Evolutionary conservation across 2,329 filamentous ascomycete species (phyloP).

Genomic region (Keithomyces neogunnii): DNA sequence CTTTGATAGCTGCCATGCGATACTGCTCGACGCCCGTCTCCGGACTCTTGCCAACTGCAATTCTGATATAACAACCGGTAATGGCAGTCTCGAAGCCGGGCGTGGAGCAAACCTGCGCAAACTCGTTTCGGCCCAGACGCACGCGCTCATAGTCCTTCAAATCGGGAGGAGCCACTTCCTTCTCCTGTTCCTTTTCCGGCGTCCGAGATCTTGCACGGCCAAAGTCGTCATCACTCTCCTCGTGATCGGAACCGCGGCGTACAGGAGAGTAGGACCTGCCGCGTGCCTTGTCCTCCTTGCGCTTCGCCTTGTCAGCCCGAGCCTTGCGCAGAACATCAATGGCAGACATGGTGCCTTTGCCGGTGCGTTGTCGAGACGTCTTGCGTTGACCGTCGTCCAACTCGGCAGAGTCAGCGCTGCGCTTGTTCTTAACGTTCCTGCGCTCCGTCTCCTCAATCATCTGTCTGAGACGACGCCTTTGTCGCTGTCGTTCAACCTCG

Average conservation of each 20-base stretch:
- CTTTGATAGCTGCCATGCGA: slow-evolving; percentile 80
- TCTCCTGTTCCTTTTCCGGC: slow-evolving; percentile 56
- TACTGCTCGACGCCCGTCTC: slow-evolving; percentile 70
- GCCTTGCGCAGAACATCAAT: slow-evolving; percentile 63
- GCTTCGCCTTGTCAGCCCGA: slow-evolving; percentile 50
- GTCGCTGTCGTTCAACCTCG: slow-evolving; percentile 71
- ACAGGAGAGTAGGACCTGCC: slow-evolving; percentile 44
- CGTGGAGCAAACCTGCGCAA: slow-evolving; percentile 87
- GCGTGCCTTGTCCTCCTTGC: slow-evolving; percentile 46
- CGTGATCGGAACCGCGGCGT: slow-evolving; percentile 33
- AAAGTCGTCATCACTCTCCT: slow-evolving; percentile 75
- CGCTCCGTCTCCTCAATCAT: slow-evolving; percentile 62
- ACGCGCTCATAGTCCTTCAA: slow-evolving; percentile 78
- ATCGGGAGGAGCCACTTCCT: slow-evolving; percentile 62
- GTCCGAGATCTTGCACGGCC: slow-evolving; percentile 47
- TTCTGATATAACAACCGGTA: slow-evolving; percentile 74
- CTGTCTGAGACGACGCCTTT: slow-evolving; percentile 73
- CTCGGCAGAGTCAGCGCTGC: slow-evolving; percentile 72
- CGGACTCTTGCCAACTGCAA: slow-evolving; percentile 72
- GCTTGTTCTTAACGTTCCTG: slow-evolving; percentile 50
- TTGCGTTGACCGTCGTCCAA: slow-evolving; percentile 69
- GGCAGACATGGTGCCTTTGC: slow-evolving; percentile 39
- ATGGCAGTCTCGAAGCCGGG: slow-evolving; percentile 80
- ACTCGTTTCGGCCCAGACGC: slow-evolving; percentile 75
- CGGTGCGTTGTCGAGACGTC: slow-evolving; percentile 60